Evolutionary conservation across 257 asterid genomes (phyloP).

Genomic region (Catharanthus roseus): DNA sequence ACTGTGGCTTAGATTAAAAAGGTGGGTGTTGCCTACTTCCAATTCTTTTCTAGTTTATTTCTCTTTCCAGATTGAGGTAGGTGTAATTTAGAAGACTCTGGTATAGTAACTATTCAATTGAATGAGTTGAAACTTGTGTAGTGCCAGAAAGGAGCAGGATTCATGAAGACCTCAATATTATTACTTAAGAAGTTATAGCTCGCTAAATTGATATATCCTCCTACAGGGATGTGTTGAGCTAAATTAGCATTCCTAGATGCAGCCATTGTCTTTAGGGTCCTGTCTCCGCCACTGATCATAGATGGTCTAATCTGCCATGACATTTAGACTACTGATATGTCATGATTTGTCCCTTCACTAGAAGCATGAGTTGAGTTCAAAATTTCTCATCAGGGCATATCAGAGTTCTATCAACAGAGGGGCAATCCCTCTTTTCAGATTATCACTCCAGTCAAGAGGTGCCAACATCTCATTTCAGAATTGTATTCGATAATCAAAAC

Average conservation of each 20-base stretch:
- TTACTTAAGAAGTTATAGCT: background rate
- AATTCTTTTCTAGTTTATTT: background rate
- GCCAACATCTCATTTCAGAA: background rate
- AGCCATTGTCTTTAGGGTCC: background rate
- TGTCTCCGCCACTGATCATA: background rate
- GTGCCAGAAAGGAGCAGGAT: background rate
- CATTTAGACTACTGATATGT: no score
- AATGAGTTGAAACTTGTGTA: background rate
- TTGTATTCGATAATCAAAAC: background rate
- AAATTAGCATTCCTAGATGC: background rate
- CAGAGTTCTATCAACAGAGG: no score
- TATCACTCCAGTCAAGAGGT: background rate
- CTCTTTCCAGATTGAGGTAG: background rate
- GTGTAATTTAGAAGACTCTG: background rate
- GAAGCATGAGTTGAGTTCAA: no score
- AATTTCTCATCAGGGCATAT: background rate
- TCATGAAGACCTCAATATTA: background rate
- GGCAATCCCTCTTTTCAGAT: background rate
- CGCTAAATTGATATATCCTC: background rate
- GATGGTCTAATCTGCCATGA: no score
- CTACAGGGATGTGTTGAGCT: background rate
- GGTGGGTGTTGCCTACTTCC: background rate
- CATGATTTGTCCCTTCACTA: no score
- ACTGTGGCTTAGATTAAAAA: background rate
- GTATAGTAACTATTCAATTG: background rate